Evolutionary conservation across 2,329 filamentous ascomycete genomes (phyloP).

Genomic region (Pseudogymnoascus verrucosus): DNA sequence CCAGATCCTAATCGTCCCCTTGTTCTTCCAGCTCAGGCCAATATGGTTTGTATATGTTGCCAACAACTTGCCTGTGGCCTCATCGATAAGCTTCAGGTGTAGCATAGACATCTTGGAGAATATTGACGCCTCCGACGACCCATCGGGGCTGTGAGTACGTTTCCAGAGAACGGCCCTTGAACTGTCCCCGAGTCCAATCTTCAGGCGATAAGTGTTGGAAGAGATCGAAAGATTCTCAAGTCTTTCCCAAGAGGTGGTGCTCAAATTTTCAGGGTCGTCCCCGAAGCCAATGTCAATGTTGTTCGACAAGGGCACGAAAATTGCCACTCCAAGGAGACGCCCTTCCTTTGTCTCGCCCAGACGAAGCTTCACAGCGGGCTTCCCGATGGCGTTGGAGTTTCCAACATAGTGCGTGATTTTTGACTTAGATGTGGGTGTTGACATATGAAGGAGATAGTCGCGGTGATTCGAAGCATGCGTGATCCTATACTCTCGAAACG

Average conservation of each 20-base stretch:
- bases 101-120: slow-evolving; percentile 1
- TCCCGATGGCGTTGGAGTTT: not conserved
- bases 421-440: not conserved
- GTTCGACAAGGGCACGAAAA: not conserved
- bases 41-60: not conserved
- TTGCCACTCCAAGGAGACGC: not conserved
- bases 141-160: not conserved
- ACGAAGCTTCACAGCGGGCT: not conserved
- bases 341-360: not conserved
- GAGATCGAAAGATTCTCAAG: not conserved
- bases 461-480: not conserved
- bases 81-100: not conserved
- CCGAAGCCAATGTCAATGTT: not conserved
- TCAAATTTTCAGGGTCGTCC: not conserved
- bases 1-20: not conserved
- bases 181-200: not conserved
- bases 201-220: not conserved
- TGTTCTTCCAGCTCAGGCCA: not conserved
- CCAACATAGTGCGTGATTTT: not conserved
- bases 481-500: not conserved
- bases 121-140: not conserved
- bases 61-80: not conserved
- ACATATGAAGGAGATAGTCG: not conserved
- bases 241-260: not conserved
- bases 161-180: not conserved